A percentile compares a stretch with the other conserved stretches of the same genome.
Conservation (phyloP, 148 eudicot genomes). For the Chenopodium album region DNA sequence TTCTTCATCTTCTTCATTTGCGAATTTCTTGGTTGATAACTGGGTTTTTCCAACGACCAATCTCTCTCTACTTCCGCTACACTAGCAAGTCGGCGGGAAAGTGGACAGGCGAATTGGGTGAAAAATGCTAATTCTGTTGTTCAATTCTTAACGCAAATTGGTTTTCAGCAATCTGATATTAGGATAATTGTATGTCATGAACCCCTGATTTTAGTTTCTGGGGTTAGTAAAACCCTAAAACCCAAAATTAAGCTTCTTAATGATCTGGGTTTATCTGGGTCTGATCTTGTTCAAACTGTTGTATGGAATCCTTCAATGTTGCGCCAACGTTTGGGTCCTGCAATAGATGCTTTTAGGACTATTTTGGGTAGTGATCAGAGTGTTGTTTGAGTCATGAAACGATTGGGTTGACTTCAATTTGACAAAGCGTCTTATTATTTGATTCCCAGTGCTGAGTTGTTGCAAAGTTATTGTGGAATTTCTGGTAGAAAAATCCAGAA, state of each 20-base stretch:
- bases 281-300: slow-evolving; percentile 8
- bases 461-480: no score
- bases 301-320: background rate
- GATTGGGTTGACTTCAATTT: no score
- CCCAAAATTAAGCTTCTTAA: slow-evolving; percentile 39
- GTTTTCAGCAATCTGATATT: slow-evolving; percentile 29
- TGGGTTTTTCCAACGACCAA: slow-evolving; percentile 24
- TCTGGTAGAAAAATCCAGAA: no score
- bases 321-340: background rate
- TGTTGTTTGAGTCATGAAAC: no score
- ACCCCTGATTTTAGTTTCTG: slow-evolving; percentile 25
- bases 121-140: slow-evolving; percentile 14
- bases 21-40: slow-evolving; percentile 1
- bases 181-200: slow-evolving; percentile 13
- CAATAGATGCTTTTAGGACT: no score
- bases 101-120: background rate
- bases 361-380: no score
- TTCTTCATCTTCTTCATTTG: no score
- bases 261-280: slow-evolving; percentile 26
- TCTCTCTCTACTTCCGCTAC: slow-evolving; percentile 28
- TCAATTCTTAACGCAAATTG: slow-evolving; percentile 22
- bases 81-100: background rate
- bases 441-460: no score
- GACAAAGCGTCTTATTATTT: no score
- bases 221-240: slow-evolving; percentile 35